These are phyloP conservation scores for Colletotrichum tofieldiae DNA, from an alignment of 2,329 filamentous ascomycete genomes.

Conservation along the genomic window DNA sequence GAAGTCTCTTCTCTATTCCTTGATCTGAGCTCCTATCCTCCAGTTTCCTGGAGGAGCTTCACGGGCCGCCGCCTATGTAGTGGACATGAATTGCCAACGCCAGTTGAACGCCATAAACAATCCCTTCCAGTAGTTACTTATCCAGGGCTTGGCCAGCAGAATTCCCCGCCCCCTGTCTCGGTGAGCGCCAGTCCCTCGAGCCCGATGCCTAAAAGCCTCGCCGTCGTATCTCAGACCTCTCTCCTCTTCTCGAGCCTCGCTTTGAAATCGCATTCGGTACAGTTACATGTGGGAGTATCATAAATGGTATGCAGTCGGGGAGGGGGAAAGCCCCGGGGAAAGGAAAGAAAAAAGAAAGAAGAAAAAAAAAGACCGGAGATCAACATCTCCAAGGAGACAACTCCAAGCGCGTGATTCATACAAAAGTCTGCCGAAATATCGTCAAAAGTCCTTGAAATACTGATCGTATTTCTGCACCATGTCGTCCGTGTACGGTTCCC, in stretches of 20 bases:
- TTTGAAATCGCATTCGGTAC: constrained; percentile 19
- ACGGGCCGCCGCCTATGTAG: background rate
- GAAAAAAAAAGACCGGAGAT: background rate
- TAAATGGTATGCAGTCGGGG: constrained; percentile 11
- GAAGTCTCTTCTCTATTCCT: constrained; percentile 7
- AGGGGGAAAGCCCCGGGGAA: too few relatives aligned
- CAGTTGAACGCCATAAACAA: constrained; percentile 23
- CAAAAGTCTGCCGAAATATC: background rate
- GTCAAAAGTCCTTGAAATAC: constrained; percentile 80
- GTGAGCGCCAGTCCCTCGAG: constrained; percentile 12
- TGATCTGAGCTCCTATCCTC: constrained; percentile 1
- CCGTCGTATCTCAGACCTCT: background rate
- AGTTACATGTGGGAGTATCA: constrained; percentile 37
- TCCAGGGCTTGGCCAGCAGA: constrained; percentile 36
- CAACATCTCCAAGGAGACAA: constrained; percentile 12
- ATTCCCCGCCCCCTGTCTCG: background rate
- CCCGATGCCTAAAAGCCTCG: constrained; percentile 11
- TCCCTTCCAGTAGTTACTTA: constrained; percentile 5
- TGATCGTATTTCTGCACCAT: constrained; percentile 79
- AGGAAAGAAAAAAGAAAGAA: background rate
- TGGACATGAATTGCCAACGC: constrained; percentile 21
- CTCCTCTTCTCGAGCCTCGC: constrained; percentile 5
- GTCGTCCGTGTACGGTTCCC: constrained; percentile 79
- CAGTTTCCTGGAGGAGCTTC: background rate
- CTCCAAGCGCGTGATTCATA: constrained; percentile 23